Evolutionary conservation across 2,329 filamentous ascomycete species (phyloP), one percentile per base, ranked within the genome.

Genomic region (Aspergillus pseudoglaucus): DNA sequence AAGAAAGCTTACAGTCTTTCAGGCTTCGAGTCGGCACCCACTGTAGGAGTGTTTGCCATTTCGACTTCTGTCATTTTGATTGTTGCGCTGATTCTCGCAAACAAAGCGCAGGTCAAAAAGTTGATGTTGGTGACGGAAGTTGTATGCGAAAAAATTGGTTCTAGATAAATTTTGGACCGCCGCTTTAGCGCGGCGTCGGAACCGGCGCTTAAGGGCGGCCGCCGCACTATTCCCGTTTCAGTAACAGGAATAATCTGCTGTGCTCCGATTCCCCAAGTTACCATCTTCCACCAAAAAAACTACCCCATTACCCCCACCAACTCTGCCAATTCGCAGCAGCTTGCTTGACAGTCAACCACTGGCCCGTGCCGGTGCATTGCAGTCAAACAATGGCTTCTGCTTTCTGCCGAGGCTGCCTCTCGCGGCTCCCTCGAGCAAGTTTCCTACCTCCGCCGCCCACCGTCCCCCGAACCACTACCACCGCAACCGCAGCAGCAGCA

Each of bases 401-500:
- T 47, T 78, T 74, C 60, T 80, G 79, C 69, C 79, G 78, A 76
- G 75, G 76, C 70, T 81, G 79, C 68, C 73, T 82, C 38, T 70
- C 75, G 49, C 69, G 76, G 70, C 62, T 71, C 52, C 57, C 63
- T 53, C 61, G 61, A 63, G 57, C 62, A 50, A 35, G 14, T 35
- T 57, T 68, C 49, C 54, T 65, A 51, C 57, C 63, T 50, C 57
- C 71, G 63, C 57, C 72, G 65, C 33, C 14, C 6, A 35, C 33
- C 14, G 14, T 17, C 33, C 25, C 33, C 3, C 17, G 15, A 12
- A 39, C n/a, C 17, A 39, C 15, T 10, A 39, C 37, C 17, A 15
- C 37, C 4, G 54, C 66, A 70, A 54, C 74, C 67, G 60, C 72
- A 64, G 60, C 72, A 64, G 60, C 72, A 64, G 66, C 73, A 74